Conservation (phyloP, 2,329 filamentous ascomycete genomes). For the Canariomyces notabilis region DNA sequence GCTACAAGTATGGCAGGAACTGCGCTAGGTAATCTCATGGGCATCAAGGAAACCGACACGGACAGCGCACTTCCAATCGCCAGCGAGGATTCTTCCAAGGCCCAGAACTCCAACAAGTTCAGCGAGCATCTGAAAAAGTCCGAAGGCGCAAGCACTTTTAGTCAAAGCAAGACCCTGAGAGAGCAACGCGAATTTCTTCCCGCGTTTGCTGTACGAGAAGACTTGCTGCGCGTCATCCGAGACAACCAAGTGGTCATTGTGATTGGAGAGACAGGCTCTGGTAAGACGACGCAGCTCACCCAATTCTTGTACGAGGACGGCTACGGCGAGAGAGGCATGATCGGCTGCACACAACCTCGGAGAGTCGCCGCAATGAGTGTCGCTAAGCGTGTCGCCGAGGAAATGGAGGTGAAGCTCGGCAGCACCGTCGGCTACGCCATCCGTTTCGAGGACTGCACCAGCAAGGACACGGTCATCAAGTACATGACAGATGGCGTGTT, state of each 20-base stretch:
- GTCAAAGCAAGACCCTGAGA: constrained; percentile 79
- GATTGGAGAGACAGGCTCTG: constrained; percentile 93
- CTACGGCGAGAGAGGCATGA: constrained; percentile 81
- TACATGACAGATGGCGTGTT: constrained; percentile 99
- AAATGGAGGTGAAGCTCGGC: constrained; percentile 92
- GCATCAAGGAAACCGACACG: constrained; percentile 85
- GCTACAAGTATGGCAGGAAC: constrained; percentile 92
- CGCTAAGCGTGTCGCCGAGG: constrained; percentile 93
- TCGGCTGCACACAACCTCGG: constrained; percentile 92
- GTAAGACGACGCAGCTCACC: constrained; percentile 95
- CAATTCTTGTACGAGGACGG: constrained; percentile 96
- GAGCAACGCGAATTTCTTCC: constrained; percentile 93
- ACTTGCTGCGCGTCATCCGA: constrained; percentile 82
- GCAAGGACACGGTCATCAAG: constrained; percentile 91
- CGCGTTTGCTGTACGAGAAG: constrained; percentile 93
- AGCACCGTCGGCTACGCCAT: constrained; percentile 92
- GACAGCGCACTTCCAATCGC: constrained; percentile 80
- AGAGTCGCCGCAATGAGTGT: constrained; percentile 99
- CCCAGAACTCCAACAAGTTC: constrained; percentile 64
- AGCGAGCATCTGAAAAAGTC: constrained; percentile 84
- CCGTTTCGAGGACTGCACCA: constrained; percentile 96
- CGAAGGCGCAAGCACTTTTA: constrained; percentile 84
- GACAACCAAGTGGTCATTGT: constrained; percentile 98
- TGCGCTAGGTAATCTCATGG: constrained; percentile 89
- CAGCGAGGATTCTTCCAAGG: constrained; percentile 60